Base-by-base conservation (phyloP, 805 yeast genomes). In the Starmerella apicola region DNA sequence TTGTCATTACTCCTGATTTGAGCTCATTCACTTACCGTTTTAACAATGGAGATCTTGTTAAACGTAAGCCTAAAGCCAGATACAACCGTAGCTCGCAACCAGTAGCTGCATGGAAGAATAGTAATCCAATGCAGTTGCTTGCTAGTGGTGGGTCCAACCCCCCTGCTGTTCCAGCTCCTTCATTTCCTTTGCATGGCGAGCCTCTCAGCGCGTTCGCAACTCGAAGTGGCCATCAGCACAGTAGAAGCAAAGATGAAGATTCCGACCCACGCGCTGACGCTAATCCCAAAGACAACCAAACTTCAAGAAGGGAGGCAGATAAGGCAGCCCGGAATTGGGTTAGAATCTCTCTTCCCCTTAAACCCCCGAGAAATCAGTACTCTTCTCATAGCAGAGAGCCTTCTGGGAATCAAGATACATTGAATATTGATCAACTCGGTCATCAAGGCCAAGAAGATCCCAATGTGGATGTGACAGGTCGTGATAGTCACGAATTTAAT, bases 1-100 rank as follows among this genome's bases (percentile, higher is more conserved):
- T 46, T 18, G 41, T 48, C 3, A 42, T 51, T 26, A 43, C 50
- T 3, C 53, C 56, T 9, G 52, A 51, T 20, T 26, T 34, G 2
- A 44, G 51, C 8, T 36, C 40, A 15, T 37, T 38, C 30, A 37
- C 40, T 15, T 49, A 49, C 34, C 26, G 34, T 3, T 42, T 45
- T 22, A 34, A 37, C 10, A 34, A 20, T n/a, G 34, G 44, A 1
- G 51, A 51, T 17, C 18, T 51, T 5, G 20, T 38, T 10, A 38
- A 37, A 16, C 43, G 46, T 10, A 34, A 34, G 5, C 52, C 52
- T 1, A 27, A 32, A 8, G 48, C 52, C 1, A 36, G 37, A 9
- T 26, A 37, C 13, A 37, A 41, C 38, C 44, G 42, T 4, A 31
- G 43, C 3, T 40, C 50, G 1, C 46, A 32, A 33, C 52, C 50